Percentiles rank a stretch among this genome's conserved stretches.
Conservation (phyloP, 108 stramenopile genomes). For the Skeletonema potamos region DNA sequence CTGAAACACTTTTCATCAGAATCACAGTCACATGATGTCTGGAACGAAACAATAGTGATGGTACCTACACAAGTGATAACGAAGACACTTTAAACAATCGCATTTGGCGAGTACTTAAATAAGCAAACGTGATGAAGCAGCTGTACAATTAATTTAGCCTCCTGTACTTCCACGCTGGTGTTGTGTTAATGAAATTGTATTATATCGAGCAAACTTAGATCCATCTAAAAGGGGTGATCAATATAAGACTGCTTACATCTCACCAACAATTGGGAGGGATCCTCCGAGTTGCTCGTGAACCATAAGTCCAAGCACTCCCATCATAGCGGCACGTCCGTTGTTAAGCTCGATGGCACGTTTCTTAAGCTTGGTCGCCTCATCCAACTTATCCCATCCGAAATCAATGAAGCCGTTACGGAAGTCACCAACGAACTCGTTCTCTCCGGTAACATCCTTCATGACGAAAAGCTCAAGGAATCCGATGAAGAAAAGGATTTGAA, state of each 20-base stretch:
- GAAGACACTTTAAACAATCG: too few species aligned
- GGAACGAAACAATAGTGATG: too few species aligned
- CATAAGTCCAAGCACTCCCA: conserved; percentile 66
- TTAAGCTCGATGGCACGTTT: conserved; percentile 91
- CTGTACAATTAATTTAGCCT: too few species aligned
- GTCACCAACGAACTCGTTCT: conserved; percentile 64
- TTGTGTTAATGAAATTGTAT: too few species aligned
- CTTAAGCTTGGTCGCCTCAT: conserved; percentile 66
- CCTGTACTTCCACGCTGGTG: too few species aligned
- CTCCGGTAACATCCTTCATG: conserved; percentile 35
- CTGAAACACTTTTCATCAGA: too few species aligned
- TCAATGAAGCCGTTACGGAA: conserved; percentile 82
- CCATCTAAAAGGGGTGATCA: too few species aligned
- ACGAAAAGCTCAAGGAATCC: conserved; percentile 22
- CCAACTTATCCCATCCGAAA: conserved; percentile 80
- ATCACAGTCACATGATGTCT: too few species aligned
- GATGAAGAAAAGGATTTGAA: conserved; percentile 32
- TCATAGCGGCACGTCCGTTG: conserved; percentile 86
- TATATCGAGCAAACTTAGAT: too few species aligned
- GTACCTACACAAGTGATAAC: too few species aligned
- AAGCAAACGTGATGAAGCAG: too few species aligned
- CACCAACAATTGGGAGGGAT: background rate
- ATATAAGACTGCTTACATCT: background rate
- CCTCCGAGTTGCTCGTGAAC: conserved; percentile 63
- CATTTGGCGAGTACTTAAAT: too few species aligned